A percentile compares a stretch with the other conserved stretches of the same genome.
phyloP scores from a whole-genome alignment of 2,329 filamentous ascomycete species.

The Akanthomyces dipterigenus region DNA sequence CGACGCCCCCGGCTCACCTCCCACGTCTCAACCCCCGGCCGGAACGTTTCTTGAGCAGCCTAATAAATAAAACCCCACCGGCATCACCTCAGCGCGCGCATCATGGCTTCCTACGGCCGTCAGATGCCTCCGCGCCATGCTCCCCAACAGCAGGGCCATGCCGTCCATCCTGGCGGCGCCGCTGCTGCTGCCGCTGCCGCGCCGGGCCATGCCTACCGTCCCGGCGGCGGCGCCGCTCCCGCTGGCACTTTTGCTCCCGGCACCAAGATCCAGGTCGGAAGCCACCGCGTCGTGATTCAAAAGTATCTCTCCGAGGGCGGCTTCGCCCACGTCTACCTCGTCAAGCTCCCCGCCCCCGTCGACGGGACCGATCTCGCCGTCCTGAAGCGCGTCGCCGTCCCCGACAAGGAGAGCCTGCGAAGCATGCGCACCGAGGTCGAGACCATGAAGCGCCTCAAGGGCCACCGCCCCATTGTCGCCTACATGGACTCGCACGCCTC shows the following conservation, averaged over 20 bases:
- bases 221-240: conserved; percentile 40
- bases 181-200: neutral
- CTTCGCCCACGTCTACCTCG: conserved; percentile 96
- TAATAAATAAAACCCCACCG: neutral
- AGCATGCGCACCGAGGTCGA: conserved; percentile 98
- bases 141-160: conserved; percentile 5
- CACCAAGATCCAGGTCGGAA: conserved; percentile 94
- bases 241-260: conserved; percentile 85
- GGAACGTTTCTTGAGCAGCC: neutral
- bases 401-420: conserved; percentile 87
- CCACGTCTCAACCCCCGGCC: conserved; percentile 3
- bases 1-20: neutral
- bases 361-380: conserved; percentile 77
- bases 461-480: conserved; percentile 90
- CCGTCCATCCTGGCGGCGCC: neutral
- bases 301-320: conserved; percentile 97
- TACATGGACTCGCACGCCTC: conserved; percentile 98
- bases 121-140: conserved; percentile 32
- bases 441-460: conserved; percentile 99
- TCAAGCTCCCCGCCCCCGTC: conserved; percentile 71
- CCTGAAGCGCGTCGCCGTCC: conserved; percentile 90
- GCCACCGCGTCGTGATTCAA: conserved; percentile 87
- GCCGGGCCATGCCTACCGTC: conserved; percentile 37
- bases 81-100: neutral
- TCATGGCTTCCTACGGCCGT: conserved; percentile 32